Evolutionary conservation across 345 rosid species (phyloP).

Genomic region (Aquilaria yunnanensis): DNA sequence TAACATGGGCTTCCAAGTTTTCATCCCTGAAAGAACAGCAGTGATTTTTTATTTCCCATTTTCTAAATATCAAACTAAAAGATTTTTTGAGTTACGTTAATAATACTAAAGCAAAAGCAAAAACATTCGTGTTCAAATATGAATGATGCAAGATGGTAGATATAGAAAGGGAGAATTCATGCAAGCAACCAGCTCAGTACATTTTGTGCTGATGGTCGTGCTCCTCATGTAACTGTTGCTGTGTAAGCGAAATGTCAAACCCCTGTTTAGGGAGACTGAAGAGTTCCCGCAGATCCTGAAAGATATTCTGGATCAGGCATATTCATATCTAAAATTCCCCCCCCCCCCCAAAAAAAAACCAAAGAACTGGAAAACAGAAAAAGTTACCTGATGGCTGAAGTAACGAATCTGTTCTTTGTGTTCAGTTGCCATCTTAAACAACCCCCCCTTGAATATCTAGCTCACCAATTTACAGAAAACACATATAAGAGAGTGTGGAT

Average conservation of each 20-base stretch:
- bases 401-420: slow-evolving; percentile 96
- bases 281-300: slow-evolving; percentile 86
- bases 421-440: slow-evolving; percentile 94
- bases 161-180: neutral
- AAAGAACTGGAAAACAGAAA: slow-evolving; percentile 1
- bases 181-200: slow-evolving; percentile 29
- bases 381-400: slow-evolving; percentile 78
- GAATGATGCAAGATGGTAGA: neutral
- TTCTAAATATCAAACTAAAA: neutral
- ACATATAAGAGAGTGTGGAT: neutral
- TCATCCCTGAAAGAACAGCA: slow-evolving; percentile 45
- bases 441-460: slow-evolving; percentile 90
- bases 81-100: neutral
- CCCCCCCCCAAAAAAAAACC: neutral
- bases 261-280: slow-evolving; percentile 88
- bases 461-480: neutral
- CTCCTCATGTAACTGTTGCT: slow-evolving; percentile 84
- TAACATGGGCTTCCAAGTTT: slow-evolving; percentile 47
- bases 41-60: neutral
- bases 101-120: neutral
- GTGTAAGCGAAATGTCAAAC: slow-evolving; percentile 80
- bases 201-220: slow-evolving; percentile 69
- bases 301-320: neutral
- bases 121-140: neutral
- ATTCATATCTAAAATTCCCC: neutral